phyloP scores from a whole-genome alignment of 306 rosid species.

The Fragaria vesca region DNA sequence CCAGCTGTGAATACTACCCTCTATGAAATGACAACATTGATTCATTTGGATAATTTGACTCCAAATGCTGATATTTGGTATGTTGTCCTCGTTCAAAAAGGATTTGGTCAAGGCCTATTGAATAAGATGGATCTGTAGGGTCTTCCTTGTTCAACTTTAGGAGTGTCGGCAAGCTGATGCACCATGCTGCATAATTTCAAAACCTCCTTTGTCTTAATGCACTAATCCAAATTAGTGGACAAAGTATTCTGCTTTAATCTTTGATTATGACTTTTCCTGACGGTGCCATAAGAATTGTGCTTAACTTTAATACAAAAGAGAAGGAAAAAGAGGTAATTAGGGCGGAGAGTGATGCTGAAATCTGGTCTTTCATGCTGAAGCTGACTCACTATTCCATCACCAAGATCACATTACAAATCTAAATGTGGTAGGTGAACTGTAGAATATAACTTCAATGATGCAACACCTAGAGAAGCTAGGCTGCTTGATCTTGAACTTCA shows the following conservation, averaged over 20 bases:
- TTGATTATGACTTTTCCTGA: conserved; percentile 14
- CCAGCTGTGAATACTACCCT: conserved; percentile 6
- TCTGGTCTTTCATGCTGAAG: conserved; percentile 7
- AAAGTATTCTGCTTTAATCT: conserved; percentile 11
- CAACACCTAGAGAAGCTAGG: neutral
- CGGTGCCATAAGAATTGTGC: conserved; percentile 1
- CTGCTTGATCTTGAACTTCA: neutral
- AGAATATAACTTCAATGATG: conserved; percentile 3
- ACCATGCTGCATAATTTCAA: conserved; percentile 12
- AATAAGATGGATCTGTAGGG: conserved; percentile 27
- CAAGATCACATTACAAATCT: neutral
- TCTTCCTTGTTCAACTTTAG: conserved; percentile 18
- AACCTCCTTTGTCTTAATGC: conserved; percentile 4
- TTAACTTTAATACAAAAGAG: neutral
- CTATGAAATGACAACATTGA: conserved; percentile 31
- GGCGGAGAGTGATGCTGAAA: neutral
- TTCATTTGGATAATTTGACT: conserved; percentile 27
- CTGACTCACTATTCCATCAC: conserved; percentile 10
- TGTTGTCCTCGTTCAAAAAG: neutral
- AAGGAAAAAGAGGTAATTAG: neutral
- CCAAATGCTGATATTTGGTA: conserved; percentile 20
- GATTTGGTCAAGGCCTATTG: conserved; percentile 10
- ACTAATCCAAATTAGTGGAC: conserved; percentile 13
- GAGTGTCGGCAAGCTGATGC: conserved; percentile 49
- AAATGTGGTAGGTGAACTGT: neutral